Base-by-base conservation (phyloP, 805 yeast species). In the Wickerhamiella azymoides region DNA sequence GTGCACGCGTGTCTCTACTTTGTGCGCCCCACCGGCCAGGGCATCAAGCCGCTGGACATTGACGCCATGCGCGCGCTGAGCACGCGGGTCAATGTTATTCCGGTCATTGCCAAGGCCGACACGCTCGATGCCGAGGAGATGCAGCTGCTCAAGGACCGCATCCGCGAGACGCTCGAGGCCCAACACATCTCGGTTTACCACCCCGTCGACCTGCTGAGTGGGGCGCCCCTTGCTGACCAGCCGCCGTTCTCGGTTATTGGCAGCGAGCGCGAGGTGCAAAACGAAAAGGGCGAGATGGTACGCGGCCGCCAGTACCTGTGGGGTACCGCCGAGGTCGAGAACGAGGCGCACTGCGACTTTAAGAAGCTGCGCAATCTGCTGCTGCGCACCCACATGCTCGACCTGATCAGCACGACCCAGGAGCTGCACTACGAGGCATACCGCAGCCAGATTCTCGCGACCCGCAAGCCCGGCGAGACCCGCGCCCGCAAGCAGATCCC, bases 1-100 rank as follows among this genome's bases (percentile, higher is more conserved):
- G 79, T 89, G 35, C 95, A 89, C 65, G 83, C 79, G 30, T 85
- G 96, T 59, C 61, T 89, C 39, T 89, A 85, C 65, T 83, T 89
- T 59, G 68, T 89, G 45, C 71, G 76, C 5, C 89, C 94, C 0
- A 69, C 79, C 4, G 76, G 78, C 36, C 73, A 70, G 49, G 73
- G 78, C 2, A 61, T 84, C 47, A 69, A 72, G 46, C 75, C 80
- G 7, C 65, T 80, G 45, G 95, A 88, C 61, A 70, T 84, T 50
- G 77, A 72, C 51, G 73, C 82, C 5, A 77, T 86, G 83, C 74
- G 74, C 61, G 77, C 74, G 50, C 69, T 88, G 24, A 71, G 82
- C 26, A 67, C 73, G 24, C 71, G 89, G 46, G 88, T 81, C 36
- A 86, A 84, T 57, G 69, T 88, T 51, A 76, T 86, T 50, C 96